A percentile compares a stretch with the other conserved stretches of the same genome.
Conservation (phyloP, 305 asterid species). For the Fraxinus dipetala region DNA sequence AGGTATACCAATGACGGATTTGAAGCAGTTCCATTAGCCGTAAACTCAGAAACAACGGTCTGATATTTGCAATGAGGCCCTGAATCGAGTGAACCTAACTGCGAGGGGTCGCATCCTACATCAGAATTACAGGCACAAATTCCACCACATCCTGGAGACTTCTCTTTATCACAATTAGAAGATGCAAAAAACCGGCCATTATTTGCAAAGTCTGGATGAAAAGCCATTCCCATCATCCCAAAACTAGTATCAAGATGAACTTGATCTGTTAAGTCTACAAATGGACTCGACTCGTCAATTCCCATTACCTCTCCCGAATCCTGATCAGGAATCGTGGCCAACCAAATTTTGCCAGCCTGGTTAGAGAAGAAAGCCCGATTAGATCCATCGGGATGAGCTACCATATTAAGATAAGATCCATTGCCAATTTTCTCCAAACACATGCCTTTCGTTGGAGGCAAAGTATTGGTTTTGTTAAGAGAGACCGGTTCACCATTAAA, state of each 20-base stretch:
- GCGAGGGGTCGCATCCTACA: conserved; percentile 81
- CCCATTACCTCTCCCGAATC: conserved; percentile 65
- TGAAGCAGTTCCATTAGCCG: conserved; percentile 79
- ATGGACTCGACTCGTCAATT: conserved; percentile 71
- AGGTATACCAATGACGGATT: conserved; percentile 58
- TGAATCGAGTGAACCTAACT: conserved; percentile 43
- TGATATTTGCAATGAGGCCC: conserved; percentile 69
- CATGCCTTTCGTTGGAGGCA: conserved; percentile 55
- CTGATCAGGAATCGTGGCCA: conserved; percentile 77
- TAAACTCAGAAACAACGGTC: conserved; percentile 66
- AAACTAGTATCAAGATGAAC: conserved; percentile 58
- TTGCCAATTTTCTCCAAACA: conserved; percentile 79
- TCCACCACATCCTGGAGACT: conserved; percentile 69
- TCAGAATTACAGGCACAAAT: conserved; percentile 90
- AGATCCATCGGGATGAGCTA: conserved; percentile 89
- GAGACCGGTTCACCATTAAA: conserved; percentile 56
- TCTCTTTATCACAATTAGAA: conserved; percentile 70
- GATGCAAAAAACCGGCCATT: conserved; percentile 94
- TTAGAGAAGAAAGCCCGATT: conserved; percentile 74
- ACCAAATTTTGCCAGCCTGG: conserved; percentile 75
- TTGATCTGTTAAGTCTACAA: conserved; percentile 82
- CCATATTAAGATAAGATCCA: conserved; percentile 80
- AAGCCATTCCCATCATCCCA: conserved; percentile 96
- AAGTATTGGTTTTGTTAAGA: conserved; percentile 41
- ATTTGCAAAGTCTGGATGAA: conserved; percentile 68